Conservation (phyloP, 1,284 basidiomycete species). For the Cerioporus squamosus region DNA sequence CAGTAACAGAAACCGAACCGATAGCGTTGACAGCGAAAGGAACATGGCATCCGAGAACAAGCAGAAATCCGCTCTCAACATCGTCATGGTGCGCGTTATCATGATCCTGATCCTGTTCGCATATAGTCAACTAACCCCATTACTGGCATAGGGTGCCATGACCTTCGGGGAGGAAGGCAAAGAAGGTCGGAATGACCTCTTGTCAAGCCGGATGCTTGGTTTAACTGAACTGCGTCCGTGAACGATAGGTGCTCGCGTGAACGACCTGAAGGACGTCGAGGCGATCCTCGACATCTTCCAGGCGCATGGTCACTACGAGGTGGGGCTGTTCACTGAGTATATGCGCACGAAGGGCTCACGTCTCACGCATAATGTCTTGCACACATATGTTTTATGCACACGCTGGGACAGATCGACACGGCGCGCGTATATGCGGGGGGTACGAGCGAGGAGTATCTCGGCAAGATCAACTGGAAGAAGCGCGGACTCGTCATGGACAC, state of each 20-base stretch:
- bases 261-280: constrained; percentile 53
- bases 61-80: constrained; percentile 44
- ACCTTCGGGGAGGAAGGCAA: constrained; percentile 34
- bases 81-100: constrained; percentile 43
- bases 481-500: constrained; percentile 55
- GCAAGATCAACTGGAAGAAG: constrained; percentile 39
- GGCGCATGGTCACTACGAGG: constrained; percentile 58
- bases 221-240: too few species aligned
- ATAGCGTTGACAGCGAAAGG: background rate
- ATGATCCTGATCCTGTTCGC: too few species aligned
- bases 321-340: constrained; percentile 13
- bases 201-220: too few species aligned
- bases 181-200: constrained; percentile 20
- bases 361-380: too few species aligned
- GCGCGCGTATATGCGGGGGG: constrained; percentile 54
- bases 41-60: constrained; percentile 15
- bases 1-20: too few species aligned
- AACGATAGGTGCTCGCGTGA: constrained; percentile 46
- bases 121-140: background rate
- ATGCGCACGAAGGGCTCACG: background rate
- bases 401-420: constrained; percentile 49
- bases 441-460: constrained; percentile 53
- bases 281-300: constrained; percentile 61
- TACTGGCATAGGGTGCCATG: constrained; percentile 36
- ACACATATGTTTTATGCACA: too few species aligned